Evolutionary conservation across 352 stramenopile genomes (phyloP).

Genomic region (Phytopythium vexans): DNA sequence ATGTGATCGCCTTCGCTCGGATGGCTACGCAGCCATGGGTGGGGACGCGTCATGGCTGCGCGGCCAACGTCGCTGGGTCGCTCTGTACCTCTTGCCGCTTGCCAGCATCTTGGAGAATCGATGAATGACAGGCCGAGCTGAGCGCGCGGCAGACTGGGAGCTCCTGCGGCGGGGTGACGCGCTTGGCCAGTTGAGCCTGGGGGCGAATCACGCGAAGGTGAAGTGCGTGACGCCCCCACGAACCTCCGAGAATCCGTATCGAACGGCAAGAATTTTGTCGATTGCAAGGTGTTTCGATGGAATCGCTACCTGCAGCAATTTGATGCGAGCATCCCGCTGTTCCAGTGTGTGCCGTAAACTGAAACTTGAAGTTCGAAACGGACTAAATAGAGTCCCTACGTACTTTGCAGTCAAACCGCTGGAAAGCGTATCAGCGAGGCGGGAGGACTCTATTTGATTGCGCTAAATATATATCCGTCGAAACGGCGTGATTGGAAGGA

Average conservation of each 20-base stretch:
- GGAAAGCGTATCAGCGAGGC: background rate
- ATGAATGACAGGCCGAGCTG: constrained; percentile 12
- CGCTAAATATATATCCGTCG: background rate
- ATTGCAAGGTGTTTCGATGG: background rate
- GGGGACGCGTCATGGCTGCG: background rate
- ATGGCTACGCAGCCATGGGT: background rate
- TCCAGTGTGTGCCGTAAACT: no score
- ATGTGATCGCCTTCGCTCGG: no score
- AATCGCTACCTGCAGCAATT: background rate
- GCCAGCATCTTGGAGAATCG: constrained; percentile 32
- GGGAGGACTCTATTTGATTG: background rate
- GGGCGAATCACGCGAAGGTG: background rate
- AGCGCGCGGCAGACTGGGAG: background rate
- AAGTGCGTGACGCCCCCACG: background rate
- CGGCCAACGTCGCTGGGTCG: background rate
- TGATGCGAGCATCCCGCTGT: background rate
- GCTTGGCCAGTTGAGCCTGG: background rate
- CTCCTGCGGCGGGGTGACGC: background rate
- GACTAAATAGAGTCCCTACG: no score
- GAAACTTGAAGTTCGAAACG: no score
- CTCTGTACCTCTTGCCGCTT: constrained; percentile 22
- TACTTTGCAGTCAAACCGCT: background rate
- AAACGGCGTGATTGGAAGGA: constrained; percentile 5
- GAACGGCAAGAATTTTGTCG: background rate
- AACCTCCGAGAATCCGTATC: background rate